These are phyloP conservation scores for Wallacemonas sp. DNA, from an alignment of 208 protist species.

Conservation along the genomic window DNA sequence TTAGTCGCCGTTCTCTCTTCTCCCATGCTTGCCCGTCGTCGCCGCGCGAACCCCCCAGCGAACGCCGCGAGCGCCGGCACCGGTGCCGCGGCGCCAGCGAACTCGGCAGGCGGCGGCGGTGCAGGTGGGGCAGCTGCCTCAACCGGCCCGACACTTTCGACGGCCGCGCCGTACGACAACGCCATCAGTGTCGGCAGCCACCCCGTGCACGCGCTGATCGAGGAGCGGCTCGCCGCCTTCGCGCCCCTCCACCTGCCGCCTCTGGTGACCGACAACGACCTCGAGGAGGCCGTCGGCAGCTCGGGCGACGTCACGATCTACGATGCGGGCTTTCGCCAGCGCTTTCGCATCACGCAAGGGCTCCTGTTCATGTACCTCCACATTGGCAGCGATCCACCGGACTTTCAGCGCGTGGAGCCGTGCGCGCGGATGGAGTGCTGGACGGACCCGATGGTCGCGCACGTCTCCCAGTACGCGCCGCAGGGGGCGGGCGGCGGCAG, in stretches of 20 bases:
- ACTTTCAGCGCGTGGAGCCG: constrained; percentile 94
- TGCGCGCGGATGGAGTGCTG: constrained; percentile 97
- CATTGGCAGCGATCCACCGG: constrained; percentile 98
- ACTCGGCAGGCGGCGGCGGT: neutral
- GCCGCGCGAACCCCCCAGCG: neutral
- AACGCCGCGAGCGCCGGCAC: constrained; percentile 20
- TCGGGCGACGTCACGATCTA: constrained; percentile 21
- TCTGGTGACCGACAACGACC: constrained; percentile 46
- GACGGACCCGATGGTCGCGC: constrained; percentile 90
- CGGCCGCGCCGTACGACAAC: neutral
- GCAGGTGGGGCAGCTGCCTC: neutral
- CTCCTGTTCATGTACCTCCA: constrained; percentile 97
- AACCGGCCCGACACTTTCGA: neutral
- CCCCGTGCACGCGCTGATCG: constrained; percentile 44
- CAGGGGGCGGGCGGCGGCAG: constrained; percentile 25
- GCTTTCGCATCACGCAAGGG: constrained; percentile 62
- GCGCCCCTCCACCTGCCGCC: constrained; percentile 60
- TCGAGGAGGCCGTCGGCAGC: constrained; percentile 30
- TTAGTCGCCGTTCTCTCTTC: too few relatives aligned
- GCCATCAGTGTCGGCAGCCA: neutral
- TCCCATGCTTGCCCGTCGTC: constrained; percentile 5
- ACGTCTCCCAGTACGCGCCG: constrained; percentile 46
- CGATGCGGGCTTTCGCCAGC: constrained; percentile 25
- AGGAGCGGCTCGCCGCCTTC: constrained; percentile 68
- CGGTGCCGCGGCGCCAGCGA: neutral